phyloP scores from a whole-genome alignment of 1,139 yeast genomes.

The Yamadazyma atlantica region DNA sequence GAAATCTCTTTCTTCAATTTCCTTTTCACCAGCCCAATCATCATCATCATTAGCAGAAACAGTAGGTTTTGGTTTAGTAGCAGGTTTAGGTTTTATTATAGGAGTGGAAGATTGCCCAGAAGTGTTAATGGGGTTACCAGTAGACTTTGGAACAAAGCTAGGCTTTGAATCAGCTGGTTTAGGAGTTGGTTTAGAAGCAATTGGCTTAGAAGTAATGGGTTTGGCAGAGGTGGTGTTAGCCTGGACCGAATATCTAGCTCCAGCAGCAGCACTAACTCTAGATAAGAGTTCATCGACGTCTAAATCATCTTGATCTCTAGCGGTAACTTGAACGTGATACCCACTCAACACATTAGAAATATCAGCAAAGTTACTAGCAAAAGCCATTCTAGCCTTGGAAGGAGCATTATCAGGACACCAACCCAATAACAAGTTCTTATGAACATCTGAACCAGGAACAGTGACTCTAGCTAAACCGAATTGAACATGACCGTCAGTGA shows the following conservation, averaged over 20 bases:
- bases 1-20: slow-evolving; percentile 71
- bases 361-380: slow-evolving; percentile 73
- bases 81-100: slow-evolving; percentile 29
- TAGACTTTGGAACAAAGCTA: slow-evolving; percentile 36
- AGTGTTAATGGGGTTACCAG: slow-evolving; percentile 39
- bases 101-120: slow-evolving; percentile 12
- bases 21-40: slow-evolving; percentile 66
- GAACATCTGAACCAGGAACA: slow-evolving; percentile 87
- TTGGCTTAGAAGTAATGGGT: slow-evolving; percentile 17
- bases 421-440: slow-evolving; percentile 80
- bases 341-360: slow-evolving; percentile 70
- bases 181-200: slow-evolving; percentile 6
- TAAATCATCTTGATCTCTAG: slow-evolving; percentile 90
- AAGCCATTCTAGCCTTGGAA: slow-evolving; percentile 68
- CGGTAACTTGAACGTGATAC: slow-evolving; percentile 94
- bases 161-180: slow-evolving; percentile 27
- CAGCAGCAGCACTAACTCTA: slow-evolving; percentile 87
- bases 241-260: slow-evolving; percentile 87
- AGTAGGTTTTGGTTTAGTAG: slow-evolving; percentile 35
- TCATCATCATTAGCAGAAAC: slow-evolving; percentile 40
- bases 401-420: slow-evolving; percentile 95
- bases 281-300: slow-evolving; percentile 73
- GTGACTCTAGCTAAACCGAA: slow-evolving; percentile 86
- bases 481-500: slow-evolving; percentile 86
- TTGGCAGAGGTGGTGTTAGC: slow-evolving; percentile 17